These are phyloP conservation scores for Vigna mungo DNA, from an alignment of 306 rosid genomes.

Conservation along the genomic window DNA sequence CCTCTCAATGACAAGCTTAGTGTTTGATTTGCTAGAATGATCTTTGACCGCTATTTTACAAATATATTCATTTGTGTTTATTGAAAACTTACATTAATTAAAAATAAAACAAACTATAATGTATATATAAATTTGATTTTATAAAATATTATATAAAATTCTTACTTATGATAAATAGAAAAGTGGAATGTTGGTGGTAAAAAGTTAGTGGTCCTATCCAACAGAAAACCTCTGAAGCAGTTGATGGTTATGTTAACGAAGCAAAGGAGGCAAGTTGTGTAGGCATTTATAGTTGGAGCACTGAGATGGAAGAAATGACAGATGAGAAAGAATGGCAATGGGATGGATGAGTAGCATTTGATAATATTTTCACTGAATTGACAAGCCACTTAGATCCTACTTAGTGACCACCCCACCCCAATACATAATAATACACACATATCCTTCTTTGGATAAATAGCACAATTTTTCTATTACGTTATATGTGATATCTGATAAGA, in stretches of 20 bases:
- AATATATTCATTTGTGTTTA: no score
- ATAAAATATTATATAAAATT: no score
- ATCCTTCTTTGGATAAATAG: constrained; percentile 47
- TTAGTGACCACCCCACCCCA: constrained; percentile 36
- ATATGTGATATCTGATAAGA: constrained; percentile 29
- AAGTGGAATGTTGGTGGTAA: no score
- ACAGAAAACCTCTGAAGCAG: constrained; percentile 24
- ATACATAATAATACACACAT: neutral
- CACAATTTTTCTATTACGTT: constrained; percentile 17
- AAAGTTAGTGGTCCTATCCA: no score
- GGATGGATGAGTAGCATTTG: constrained; percentile 44
- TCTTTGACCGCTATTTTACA: no score
- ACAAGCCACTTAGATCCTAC: constrained; percentile 48
- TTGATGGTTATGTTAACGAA: neutral
- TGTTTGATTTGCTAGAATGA: no score
- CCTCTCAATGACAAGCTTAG: no score
- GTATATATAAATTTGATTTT: no score
- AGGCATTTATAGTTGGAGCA: constrained; percentile 14
- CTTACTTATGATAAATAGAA: no score
- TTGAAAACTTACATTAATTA: no score
- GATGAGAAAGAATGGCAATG: constrained; percentile 12
- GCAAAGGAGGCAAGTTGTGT: neutral
- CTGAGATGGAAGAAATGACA: constrained; percentile 33
- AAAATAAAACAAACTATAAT: no score
- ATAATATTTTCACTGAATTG: constrained; percentile 37